phyloP scores from a whole-genome alignment of 2,329 filamentous ascomycete genomes.

The Penicillium sp. region DNA sequence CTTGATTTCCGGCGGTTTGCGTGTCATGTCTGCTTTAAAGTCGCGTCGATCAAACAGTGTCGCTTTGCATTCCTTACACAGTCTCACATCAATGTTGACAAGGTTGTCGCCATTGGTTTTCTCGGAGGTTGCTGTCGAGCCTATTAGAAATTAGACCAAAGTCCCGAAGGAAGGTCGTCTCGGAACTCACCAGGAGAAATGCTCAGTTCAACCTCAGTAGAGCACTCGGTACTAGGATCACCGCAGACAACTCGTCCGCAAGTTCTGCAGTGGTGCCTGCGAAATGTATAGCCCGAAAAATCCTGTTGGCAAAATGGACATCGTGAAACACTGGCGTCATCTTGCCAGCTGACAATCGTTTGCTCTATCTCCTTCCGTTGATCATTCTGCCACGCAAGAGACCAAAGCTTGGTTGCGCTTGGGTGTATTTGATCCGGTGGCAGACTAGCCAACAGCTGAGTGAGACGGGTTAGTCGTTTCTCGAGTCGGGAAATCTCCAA shows the following conservation, averaged over 20 bases:
- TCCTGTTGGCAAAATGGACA: constrained; percentile 97
- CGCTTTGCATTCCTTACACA: constrained; percentile 84
- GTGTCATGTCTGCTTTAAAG: constrained; percentile 67
- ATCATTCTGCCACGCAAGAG: constrained; percentile 67
- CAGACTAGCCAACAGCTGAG: constrained; percentile 74
- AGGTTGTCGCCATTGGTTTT: constrained; percentile 50
- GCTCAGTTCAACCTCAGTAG: constrained; percentile 76
- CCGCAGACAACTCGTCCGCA: constrained; percentile 93
- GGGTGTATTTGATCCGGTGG: constrained; percentile 65
- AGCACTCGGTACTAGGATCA: constrained; percentile 80
- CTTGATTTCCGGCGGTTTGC: constrained; percentile 71
- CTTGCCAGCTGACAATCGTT: constrained; percentile 91
- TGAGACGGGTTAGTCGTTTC: constrained; percentile 87
- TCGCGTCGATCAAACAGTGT: constrained; percentile 73
- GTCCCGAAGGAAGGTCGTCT: not conserved
- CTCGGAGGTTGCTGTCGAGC: constrained; percentile 41
- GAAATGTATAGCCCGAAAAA: constrained; percentile 88
- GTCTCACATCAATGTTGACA: constrained; percentile 76
- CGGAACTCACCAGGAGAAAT: constrained; percentile 63
- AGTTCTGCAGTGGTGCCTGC: constrained; percentile 89
- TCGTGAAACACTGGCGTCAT: constrained; percentile 73
- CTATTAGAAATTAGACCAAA: constrained; percentile 33
- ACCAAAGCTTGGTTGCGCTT: constrained; percentile 47
- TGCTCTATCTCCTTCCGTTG: constrained; percentile 82
- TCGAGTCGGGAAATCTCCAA: constrained; percentile 87